phyloP scores from a whole-genome alignment of 345 rosid genomes.

The Melaleuca alternifolia region DNA sequence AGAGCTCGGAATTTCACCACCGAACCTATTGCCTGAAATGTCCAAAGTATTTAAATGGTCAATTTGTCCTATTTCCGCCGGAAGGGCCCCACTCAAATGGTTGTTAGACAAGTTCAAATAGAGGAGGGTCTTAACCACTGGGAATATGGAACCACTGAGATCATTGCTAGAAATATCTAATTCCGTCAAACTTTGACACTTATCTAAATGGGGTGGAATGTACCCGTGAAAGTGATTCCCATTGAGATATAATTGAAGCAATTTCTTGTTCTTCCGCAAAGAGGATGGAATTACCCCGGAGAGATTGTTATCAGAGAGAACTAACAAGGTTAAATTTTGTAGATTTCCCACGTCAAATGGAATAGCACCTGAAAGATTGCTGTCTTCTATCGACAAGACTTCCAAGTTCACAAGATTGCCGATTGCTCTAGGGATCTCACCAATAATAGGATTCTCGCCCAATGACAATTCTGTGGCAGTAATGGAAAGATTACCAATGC shows the following conservation, averaged over 20 bases:
- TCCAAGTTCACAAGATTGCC: constrained; percentile 12
- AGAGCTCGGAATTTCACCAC: constrained; percentile 11
- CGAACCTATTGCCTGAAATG: constrained; percentile 6
- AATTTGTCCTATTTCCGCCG: background rate
- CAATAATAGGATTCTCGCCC: background rate
- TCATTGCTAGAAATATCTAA: constrained; percentile 8
- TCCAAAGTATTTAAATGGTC: background rate
- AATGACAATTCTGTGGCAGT: background rate
- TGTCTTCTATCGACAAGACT: background rate
- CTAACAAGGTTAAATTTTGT: background rate
- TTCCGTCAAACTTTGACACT: background rate
- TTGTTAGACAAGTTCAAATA: constrained; percentile 13
- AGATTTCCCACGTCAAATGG: constrained; percentile 3
- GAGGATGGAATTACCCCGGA: constrained; percentile 15
- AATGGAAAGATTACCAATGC: background rate
- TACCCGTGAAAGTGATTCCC: constrained; percentile 8
- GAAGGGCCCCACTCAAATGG: constrained; percentile 11
- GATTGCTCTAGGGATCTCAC: constrained; percentile 5
- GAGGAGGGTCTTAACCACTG: background rate
- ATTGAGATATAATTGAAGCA: background rate
- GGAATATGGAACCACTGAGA: constrained; percentile 12
- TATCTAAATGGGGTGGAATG: constrained; percentile 4
- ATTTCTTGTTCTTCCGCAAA: constrained; percentile 2
- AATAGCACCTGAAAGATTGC: constrained; percentile 2
- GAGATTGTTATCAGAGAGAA: background rate